phyloP scores from a whole-genome alignment of 805 yeast species.

The Ogataea pilisensis region DNA sequence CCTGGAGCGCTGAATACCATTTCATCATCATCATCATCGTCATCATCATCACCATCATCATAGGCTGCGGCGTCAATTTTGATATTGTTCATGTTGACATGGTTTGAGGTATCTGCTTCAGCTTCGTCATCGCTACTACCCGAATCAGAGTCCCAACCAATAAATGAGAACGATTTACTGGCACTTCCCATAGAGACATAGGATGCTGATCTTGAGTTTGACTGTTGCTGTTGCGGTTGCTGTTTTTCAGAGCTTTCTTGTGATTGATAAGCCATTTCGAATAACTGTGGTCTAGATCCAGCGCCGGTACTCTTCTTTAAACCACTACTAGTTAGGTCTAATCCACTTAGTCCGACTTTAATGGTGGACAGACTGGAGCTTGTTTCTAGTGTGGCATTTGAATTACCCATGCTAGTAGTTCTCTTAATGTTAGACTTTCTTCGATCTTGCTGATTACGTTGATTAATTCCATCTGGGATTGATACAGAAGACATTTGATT shows the following conservation, averaged over 20 bases:
- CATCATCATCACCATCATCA: conserved; percentile 20
- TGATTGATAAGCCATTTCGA: conserved; percentile 27
- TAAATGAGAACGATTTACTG: conserved; percentile 32
- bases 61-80: neutral
- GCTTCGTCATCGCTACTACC: conserved; percentile 22
- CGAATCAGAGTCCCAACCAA: conserved; percentile 31
- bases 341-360: conserved; percentile 30
- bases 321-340: conserved; percentile 28
- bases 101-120: neutral
- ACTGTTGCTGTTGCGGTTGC: neutral
- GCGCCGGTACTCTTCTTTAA: conserved; percentile 25
- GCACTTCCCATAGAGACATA: conserved; percentile 6
- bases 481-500: too few relatives aligned
- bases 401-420: conserved; percentile 10
- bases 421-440: neutral
- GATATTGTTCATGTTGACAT: too few relatives aligned
- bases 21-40: conserved; percentile 16
- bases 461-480: too few relatives aligned
- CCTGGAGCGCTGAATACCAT: conserved; percentile 17
- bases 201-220: conserved; percentile 7
- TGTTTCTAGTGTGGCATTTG: conserved; percentile 9
- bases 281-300: conserved; percentile 30
- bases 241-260: too few relatives aligned
- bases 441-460: neutral
- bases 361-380: conserved; percentile 23